A percentile compares a stretch with the other conserved stretches of the same genome.
phyloP scores from a whole-genome alignment of 768 basidiomycete genomes.

The Pleurotus salmoneostramineus region DNA sequence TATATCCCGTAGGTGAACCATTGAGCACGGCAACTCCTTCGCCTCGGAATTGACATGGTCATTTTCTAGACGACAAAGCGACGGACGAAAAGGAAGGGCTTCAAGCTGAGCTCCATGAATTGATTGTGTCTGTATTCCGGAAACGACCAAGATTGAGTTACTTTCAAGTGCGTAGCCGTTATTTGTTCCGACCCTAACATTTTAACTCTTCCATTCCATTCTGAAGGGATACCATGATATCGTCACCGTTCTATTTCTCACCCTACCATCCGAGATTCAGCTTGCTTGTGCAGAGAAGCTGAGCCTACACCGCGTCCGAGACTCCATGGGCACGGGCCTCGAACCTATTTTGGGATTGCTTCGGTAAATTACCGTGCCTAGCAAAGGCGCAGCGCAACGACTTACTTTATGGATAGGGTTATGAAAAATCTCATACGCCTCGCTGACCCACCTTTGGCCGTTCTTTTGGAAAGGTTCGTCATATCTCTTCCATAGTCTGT shows the following conservation, averaged over 20 bases:
- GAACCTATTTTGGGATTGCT: constrained; percentile 84
- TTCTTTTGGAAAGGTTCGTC: constrained; percentile 62
- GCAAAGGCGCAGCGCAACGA: not conserved
- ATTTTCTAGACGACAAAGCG: constrained; percentile 8
- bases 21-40: constrained; percentile 3
- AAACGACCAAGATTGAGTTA: constrained; percentile 72
- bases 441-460: constrained; percentile 66
- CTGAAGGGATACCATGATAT: constrained; percentile 90
- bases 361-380: constrained; percentile 35
- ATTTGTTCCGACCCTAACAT: not conserved
- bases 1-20: constrained; percentile 82
- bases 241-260: constrained; percentile 76
- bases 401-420: constrained; percentile 23
- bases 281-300: constrained; percentile 63
- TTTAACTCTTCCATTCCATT: not conserved
- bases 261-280: constrained; percentile 58
- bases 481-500: not conserved
- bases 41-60: not conserved
- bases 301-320: constrained; percentile 74
- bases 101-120: constrained; percentile 61
- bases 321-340: constrained; percentile 83
- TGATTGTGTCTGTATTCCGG: constrained; percentile 75
- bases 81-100: constrained; percentile 46
- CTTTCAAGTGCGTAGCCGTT: constrained; percentile 58
- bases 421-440: constrained; percentile 69